Evolutionary conservation across 306 rosid species (phyloP).

Genomic region (Cajanus cajan): DNA sequence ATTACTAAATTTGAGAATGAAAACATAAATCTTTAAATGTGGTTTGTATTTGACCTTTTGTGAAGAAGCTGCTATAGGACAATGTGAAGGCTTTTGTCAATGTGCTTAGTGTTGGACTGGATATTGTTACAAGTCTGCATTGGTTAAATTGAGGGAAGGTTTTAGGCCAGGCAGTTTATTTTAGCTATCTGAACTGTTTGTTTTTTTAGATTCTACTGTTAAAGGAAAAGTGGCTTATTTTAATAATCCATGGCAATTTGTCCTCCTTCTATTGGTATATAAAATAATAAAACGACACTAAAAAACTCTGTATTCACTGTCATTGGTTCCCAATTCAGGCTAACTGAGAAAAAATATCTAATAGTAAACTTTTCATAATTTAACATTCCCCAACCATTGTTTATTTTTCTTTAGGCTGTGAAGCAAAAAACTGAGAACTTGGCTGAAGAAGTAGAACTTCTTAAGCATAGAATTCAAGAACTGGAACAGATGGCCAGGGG

Average conservation of each 20-base stretch:
- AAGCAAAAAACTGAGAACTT: constrained; percentile 60
- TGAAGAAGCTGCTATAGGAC: constrained; percentile 11
- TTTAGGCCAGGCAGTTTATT: not conserved
- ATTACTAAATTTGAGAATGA: constrained; percentile 10
- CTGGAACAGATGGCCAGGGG: constrained; percentile 70
- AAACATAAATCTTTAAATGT: not conserved
- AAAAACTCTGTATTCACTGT: not conserved
- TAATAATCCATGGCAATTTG: not conserved
- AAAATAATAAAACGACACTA: not conserved
- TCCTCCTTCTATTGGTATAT: not conserved
- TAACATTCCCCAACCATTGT: not conserved
- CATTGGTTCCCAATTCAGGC: constrained; percentile 18
- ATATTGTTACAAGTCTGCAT: not conserved
- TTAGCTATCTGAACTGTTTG: not conserved
- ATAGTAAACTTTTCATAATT: constrained; percentile 4
- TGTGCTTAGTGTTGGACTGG: not conserved
- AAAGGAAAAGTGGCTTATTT: constrained; percentile 6
- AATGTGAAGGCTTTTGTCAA: constrained; percentile 12
- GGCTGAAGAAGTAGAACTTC: constrained; percentile 59
- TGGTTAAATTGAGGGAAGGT: not conserved
- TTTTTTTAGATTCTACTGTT: not conserved
- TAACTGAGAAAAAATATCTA: constrained; percentile 18
- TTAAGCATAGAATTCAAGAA: constrained; percentile 63
- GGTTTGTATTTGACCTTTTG: not conserved
- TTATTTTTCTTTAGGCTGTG: constrained; percentile 55